Conservation (phyloP, 352 stramenopile species). For the Aphanomyces invadans region DNA sequence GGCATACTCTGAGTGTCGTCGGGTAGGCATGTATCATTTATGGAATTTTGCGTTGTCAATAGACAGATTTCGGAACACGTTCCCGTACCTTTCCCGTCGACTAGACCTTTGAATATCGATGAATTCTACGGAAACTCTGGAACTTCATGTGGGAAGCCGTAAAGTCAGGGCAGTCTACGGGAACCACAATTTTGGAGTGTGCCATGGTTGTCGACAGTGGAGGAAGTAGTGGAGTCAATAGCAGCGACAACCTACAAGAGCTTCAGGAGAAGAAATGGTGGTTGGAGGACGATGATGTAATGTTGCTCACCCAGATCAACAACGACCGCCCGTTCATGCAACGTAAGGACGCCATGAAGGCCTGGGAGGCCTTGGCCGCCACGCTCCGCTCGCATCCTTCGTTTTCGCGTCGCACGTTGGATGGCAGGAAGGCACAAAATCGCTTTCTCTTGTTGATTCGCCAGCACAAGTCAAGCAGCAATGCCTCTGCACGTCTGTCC, state of each 20-base stretch:
- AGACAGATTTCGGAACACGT: no score
- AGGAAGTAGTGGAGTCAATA: background rate
- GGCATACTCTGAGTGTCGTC: constrained; percentile 11
- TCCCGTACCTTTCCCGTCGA: no score
- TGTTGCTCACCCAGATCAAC: background rate
- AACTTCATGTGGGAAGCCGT: background rate
- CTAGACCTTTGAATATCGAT: no score
- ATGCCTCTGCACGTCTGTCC: background rate
- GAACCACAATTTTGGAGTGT: background rate
- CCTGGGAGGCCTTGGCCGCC: background rate
- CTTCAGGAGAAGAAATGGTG: background rate
- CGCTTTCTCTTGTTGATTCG: background rate
- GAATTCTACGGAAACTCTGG: background rate
- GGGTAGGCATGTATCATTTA: constrained; percentile 13
- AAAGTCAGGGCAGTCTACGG: background rate
- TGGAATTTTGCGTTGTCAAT: no score
- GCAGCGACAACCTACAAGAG: background rate
- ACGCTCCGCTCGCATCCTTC: background rate
- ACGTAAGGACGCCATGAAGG: background rate
- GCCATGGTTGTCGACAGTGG: no score
- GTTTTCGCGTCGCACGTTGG: background rate
- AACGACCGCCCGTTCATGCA: background rate
- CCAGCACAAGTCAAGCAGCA: background rate
- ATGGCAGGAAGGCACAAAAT: background rate
- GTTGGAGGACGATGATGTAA: background rate